Evolutionary conservation across 352 stramenopile genomes (phyloP), one percentile per base, ranked within the genome.

Genomic region (Lagenidium giganteum): DNA sequence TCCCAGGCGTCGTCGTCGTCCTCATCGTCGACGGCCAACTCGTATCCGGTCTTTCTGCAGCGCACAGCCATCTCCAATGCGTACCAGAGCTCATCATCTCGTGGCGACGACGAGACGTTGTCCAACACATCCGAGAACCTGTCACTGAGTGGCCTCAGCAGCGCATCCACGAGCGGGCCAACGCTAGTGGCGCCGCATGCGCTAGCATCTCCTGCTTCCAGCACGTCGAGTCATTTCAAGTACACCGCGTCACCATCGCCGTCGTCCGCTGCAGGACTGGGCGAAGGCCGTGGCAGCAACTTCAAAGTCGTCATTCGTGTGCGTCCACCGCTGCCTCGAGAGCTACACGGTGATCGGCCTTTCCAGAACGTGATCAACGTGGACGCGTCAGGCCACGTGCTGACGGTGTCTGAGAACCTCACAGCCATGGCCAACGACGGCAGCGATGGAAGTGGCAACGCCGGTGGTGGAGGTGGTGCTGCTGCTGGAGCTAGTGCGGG

Each of bases 271-370:
- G n/a, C n/a, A n/a, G n/a, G n/a, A 54, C 23, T 51, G 27, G 6
- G 67, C 76, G 41, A n/a, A n/a, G n/a, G n/a, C n/a, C 73, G 77
- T 8, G 77, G 77, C 2, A 83, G 70, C 45, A 95, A 95, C 60
- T 95, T 96, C 54, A 95, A 95, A 42, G 89, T 97, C 33, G 89
- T 96, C n/a, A 94, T 97, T 47, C 78, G 89, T 34, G 84, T 96
- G 20, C 80, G 89, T 1, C 89, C 89, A 1, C 88, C 88, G 2
- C 53, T 97, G 16, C 82, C 83, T 1, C 63, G 89, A 22, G 89
- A 97, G 51, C 65, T 97, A 1, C 74, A 95, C 34, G 80, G 82
- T 2, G 83, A 97, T 30, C 69, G 73, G 0, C 83, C 82, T 14
- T 97, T 96, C 54, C 80, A 94, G 52, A 96, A 96, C 53, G 79